These are phyloP conservation scores for Silybum marianum DNA, from an alignment of 129 eudicot genomes.

Conservation along the genomic window DNA sequence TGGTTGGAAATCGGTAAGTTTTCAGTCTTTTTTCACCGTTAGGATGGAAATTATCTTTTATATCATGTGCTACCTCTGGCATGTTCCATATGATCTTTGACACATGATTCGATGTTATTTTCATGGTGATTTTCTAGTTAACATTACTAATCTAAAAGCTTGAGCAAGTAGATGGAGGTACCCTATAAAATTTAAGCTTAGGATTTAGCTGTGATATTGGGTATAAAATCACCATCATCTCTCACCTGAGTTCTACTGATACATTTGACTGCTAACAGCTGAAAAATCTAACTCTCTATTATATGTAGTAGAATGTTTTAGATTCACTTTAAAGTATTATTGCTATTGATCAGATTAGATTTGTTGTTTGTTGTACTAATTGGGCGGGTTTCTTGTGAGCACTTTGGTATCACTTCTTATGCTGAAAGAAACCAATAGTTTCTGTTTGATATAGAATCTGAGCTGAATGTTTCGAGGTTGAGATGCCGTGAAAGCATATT, in stretches of 20 bases:
- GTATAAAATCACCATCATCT: not conserved
- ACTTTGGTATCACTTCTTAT: too few species aligned
- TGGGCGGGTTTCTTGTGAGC: too few species aligned
- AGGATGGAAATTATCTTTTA: not conserved
- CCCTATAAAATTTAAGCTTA: not conserved
- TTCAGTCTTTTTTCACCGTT: conserved; percentile 6
- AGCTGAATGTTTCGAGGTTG: not conserved
- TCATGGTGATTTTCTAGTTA: not conserved
- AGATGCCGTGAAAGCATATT: not conserved
- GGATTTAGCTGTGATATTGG: not conserved
- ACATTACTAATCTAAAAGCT: not conserved
- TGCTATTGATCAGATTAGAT: too few species aligned
- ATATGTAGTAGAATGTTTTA: too few species aligned
- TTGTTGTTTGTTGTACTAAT: too few species aligned
- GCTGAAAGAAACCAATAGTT: not conserved
- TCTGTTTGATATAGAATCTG: not conserved
- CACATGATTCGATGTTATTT: not conserved
- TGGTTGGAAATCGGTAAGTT: conserved; percentile 86
- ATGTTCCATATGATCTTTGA: not conserved
- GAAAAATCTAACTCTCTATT: too few species aligned
- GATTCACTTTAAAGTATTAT: too few species aligned
- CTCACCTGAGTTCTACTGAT: not conserved
- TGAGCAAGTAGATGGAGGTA: not conserved
- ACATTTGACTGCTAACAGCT: not conserved
- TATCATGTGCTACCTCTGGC: not conserved